Percentiles rank a stretch among this genome's conserved stretches.
Evolutionary conservation across 805 yeast genomes (phyloP).

Genomic region (Blastobotrys attinorum): DNA sequence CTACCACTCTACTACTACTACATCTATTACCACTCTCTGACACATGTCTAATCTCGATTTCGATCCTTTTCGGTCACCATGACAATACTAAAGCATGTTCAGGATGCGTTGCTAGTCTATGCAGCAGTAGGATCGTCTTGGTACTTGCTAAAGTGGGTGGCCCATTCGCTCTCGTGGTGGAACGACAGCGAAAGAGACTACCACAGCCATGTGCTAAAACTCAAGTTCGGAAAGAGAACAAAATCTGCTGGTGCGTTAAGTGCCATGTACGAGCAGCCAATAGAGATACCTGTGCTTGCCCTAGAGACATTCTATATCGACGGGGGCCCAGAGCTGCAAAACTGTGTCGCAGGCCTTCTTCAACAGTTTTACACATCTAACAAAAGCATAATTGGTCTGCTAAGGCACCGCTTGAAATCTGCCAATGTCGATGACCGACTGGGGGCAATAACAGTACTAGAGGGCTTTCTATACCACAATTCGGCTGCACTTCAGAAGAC

Average conservation of each 20-base stretch:
- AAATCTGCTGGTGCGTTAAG: too few relatives aligned
- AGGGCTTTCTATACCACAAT: constrained; percentile 3
- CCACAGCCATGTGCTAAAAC: not conserved
- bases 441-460: constrained; percentile 4
- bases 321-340: constrained; percentile 9
- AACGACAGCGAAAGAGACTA: not conserved
- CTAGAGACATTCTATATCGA: constrained; percentile 11
- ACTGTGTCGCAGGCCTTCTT: constrained; percentile 6
- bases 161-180: not conserved
- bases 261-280: too few relatives aligned
- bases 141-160: not conserved
- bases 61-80: too few relatives aligned
- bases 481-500: not conserved
- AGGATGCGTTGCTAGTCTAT: not conserved
- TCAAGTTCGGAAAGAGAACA: not conserved
- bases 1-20: too few relatives aligned
- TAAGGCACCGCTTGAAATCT: constrained; percentile 4
- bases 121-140: not conserved
- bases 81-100: too few relatives aligned
- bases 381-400: constrained; percentile 5
- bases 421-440: constrained; percentile 1
- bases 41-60: too few relatives aligned
- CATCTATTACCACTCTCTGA: too few relatives aligned
- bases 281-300: constrained; percentile 10
- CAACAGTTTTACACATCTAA: constrained; percentile 3